Conservation (phyloP, 2,329 filamentous ascomycete species). For the Ophiostoma perfectum region DNA sequence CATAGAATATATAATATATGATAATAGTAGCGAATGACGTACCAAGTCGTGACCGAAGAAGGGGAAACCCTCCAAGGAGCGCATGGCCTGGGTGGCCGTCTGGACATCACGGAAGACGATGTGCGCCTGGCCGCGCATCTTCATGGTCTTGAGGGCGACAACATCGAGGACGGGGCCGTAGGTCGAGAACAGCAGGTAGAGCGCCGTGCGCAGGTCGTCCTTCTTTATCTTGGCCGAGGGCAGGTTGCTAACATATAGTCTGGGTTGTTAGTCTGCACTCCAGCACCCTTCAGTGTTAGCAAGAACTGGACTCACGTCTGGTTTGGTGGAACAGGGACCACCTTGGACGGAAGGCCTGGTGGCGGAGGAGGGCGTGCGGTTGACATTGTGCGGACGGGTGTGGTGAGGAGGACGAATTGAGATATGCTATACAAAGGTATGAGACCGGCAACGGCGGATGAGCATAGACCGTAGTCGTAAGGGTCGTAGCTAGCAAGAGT, state of each 20-base stretch:
- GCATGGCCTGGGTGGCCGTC: conserved; percentile 89
- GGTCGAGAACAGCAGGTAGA: conserved; percentile 92
- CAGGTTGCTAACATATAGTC: conserved; percentile 84
- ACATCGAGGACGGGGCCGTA: conserved; percentile 91
- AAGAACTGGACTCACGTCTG: conserved; percentile 57
- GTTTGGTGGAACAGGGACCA: conserved; percentile 58
- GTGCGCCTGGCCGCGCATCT: conserved; percentile 95
- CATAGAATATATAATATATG: conserved; percentile 77
- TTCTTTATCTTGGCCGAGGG: conserved; percentile 84
- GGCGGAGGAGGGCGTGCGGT: conserved; percentile 30
- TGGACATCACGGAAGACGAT: conserved; percentile 85
- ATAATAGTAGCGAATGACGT: conserved; percentile 34
- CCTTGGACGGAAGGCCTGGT: conserved; percentile 37
- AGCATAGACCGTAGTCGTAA: background rate
- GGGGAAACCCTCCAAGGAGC: conserved; percentile 75
- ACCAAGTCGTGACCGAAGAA: conserved; percentile 86
- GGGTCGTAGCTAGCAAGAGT: background rate
- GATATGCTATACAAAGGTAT: background rate
- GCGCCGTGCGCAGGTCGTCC: conserved; percentile 72
- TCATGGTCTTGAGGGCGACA: conserved; percentile 77
- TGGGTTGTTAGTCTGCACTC: conserved; percentile 34
- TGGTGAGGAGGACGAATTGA: background rate
- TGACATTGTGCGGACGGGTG: conserved; percentile 32
- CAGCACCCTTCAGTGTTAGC: no score
- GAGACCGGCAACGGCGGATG: background rate